A percentile compares a stretch with the other conserved stretches of the same genome.
Conservation (phyloP, 1,284 basidiomycete genomes). For the Malassezia japonica region DNA sequence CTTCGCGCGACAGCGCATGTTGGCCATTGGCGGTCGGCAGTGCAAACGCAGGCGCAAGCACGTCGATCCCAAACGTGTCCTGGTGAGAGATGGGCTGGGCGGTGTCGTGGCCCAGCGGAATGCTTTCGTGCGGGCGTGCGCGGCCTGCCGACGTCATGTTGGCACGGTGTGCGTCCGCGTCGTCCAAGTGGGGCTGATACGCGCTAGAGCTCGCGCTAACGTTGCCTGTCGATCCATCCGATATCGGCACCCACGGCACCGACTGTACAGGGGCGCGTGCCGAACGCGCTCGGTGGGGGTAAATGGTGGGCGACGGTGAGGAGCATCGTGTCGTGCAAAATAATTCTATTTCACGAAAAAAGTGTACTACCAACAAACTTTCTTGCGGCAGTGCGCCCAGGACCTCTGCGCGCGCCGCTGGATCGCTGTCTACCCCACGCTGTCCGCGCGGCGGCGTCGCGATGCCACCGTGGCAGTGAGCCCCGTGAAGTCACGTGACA, state of each 20-base stretch:
- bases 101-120: not conserved
- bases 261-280: slow-evolving; percentile 2
- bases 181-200: not conserved
- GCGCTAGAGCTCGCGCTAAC: slow-evolving; percentile 4
- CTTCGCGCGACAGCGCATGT: slow-evolving; percentile 35
- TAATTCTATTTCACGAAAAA: no score
- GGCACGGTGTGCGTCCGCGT: not conserved
- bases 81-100: no score
- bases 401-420: no score
- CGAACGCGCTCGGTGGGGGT: slow-evolving; percentile 3
- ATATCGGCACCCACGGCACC: not conserved
- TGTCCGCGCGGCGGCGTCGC: not conserved
- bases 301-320: slow-evolving; percentile 16
- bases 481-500: not conserved
- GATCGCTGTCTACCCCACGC: no score
- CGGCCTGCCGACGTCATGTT: not conserved
- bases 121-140: not conserved
- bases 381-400: no score
- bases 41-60: slow-evolving; percentile 13
- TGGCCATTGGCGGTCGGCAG: not conserved
- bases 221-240: not conserved
- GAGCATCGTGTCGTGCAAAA: no score
- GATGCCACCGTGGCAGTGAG: slow-evolving; percentile 5
- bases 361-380: no score
- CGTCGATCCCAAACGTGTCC: slow-evolving; percentile 8